Evolutionary conservation across 768 basidiomycete genomes (phyloP).

Genomic region (Russula griseocarnosa): DNA sequence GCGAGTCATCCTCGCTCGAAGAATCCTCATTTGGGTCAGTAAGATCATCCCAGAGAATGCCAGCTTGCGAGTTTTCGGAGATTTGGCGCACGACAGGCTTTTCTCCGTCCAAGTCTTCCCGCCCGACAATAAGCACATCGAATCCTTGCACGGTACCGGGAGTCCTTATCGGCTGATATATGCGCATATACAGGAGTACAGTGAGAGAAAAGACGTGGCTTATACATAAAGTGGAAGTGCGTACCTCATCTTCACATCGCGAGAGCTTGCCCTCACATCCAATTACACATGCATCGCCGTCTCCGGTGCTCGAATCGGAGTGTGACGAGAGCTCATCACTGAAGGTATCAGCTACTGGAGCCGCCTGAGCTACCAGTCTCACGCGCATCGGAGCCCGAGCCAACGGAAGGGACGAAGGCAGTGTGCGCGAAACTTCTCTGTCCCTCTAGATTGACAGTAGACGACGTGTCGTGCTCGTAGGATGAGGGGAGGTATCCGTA

Average conservation of each 20-base stretch:
- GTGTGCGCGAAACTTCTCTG: not conserved
- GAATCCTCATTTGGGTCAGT: conserved; percentile 44
- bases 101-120: conserved; percentile 52
- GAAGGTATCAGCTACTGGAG: conserved; percentile 25
- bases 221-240: not conserved
- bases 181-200: not conserved
- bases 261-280: conserved; percentile 64
- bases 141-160: conserved; percentile 82
- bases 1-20: conserved; percentile 45
- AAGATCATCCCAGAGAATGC: conserved; percentile 67
- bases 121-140: conserved; percentile 72
- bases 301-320: conserved; percentile 61
- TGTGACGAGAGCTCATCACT: conserved; percentile 41
- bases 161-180: conserved; percentile 63
- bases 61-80: conserved; percentile 78
- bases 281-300: conserved; percentile 65
- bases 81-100: conserved; percentile 66
- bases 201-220: not conserved
- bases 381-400: not conserved
- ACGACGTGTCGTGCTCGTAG: too few species aligned
- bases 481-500: too few species aligned
- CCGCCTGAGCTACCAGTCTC: not conserved
- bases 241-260: conserved; percentile 71
- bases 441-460: too few species aligned
- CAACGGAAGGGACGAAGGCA: not conserved